Evolutionary conservation across 768 basidiomycete species (phyloP), one percentile per base, ranked within the genome.

Genomic region (Podaxis sp.): DNA sequence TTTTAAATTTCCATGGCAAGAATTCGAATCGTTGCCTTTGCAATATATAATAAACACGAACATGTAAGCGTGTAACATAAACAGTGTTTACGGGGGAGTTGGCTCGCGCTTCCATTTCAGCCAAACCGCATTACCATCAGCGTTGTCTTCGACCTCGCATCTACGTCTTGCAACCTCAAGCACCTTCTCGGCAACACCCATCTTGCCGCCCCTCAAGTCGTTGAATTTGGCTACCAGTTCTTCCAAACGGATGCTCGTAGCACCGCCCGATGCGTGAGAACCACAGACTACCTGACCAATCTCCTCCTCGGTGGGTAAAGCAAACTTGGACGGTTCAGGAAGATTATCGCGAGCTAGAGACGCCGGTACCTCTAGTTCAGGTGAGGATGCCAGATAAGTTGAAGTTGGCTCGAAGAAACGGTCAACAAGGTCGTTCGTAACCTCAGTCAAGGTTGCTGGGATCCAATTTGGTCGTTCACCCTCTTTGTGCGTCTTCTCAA

Each of bases 291-390:
- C 74, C 17, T 80, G 74, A 51, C 83, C 79, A 65, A 99, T 87
- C 67, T 88, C 86, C 48, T 78, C 75, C 72, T 99, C 95, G 13
- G 87, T 85, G 1, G 95, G 96, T 52, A 99, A 79, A 59, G 85
- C 84, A 66, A 75, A 84, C 63, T 73, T 77, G 68, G 76, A 71
- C n/a, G 70, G 72, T 55, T 70, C 73, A 61, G 64, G 66, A 26
- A 70, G 62, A 54, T 71, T 70, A 30, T 63, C 72, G 49, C 72
- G 62, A 33, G 61, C 62, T 52, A 70, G 61, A 46, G 71, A 68
- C 64, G 79, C 72, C 26, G 83, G 74, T 33, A 84, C 68, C 26
- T 75, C 75, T 28, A 87, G 70, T 40, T 68, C 67, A 13, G 87
- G 86, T 60, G 76, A 79, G 38, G 75, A 72, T 57, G 76, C 68